phyloP scores from a whole-genome alignment of 2,329 filamentous ascomycete species.

The Dryadomyces quercus-mongolicae region DNA sequence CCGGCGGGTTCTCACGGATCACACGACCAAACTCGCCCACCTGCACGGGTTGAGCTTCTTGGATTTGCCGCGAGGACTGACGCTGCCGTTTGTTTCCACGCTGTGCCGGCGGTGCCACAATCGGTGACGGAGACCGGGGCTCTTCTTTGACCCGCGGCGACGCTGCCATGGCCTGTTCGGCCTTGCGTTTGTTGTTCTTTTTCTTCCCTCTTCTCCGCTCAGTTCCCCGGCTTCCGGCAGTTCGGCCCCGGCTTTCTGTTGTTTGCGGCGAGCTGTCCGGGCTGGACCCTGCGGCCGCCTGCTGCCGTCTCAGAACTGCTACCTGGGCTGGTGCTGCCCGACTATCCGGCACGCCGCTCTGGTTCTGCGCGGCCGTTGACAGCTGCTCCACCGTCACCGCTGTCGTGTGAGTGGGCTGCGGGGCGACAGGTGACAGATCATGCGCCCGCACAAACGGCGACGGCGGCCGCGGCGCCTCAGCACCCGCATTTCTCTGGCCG shows the following conservation, averaged over 20 bases:
- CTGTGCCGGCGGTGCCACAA: constrained; percentile 37
- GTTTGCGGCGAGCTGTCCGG: constrained; percentile 47
- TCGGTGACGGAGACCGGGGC: constrained; percentile 50
- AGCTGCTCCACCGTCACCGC: constrained; percentile 28
- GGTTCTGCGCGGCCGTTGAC: constrained; percentile 13
- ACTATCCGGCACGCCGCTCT: constrained; percentile 5
- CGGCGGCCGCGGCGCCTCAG: constrained; percentile 24
- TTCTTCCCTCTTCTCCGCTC: constrained; percentile 30
- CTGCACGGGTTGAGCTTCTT: constrained; percentile 21
- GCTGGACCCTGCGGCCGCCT: constrained; percentile 33
- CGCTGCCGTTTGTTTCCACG: constrained; percentile 46
- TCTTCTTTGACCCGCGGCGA: constrained; percentile 51
- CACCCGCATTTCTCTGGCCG: neutral
- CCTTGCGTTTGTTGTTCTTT: constrained; percentile 41
- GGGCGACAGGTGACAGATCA: constrained; percentile 60
- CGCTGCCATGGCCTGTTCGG: constrained; percentile 30
- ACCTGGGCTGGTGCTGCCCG: constrained; percentile 38
- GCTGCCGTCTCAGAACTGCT: constrained; percentile 40
- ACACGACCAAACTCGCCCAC: constrained; percentile 27
- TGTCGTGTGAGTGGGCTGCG: constrained; percentile 61
- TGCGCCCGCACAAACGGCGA: constrained; percentile 54
- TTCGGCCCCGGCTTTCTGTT: constrained; percentile 13
- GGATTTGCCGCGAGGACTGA: constrained; percentile 24
- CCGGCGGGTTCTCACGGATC: constrained; percentile 8
- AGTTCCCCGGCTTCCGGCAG: constrained; percentile 14